These are phyloP conservation scores for Pistacia integerrima DNA, from an alignment of 345 rosid species.

Conservation along the genomic window DNA sequence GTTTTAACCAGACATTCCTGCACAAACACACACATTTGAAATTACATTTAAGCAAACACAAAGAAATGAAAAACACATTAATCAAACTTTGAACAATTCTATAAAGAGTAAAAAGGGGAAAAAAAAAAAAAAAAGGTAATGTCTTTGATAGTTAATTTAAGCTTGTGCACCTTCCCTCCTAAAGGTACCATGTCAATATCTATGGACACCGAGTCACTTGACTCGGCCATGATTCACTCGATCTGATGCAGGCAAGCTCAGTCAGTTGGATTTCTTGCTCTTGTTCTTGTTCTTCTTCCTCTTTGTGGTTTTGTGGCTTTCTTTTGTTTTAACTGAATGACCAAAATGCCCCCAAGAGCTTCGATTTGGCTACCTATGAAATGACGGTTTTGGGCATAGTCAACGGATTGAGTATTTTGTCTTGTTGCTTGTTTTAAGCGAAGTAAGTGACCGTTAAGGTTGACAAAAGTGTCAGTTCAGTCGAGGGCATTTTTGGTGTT, in stretches of 20 bases:
- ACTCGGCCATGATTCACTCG: slow-evolving; percentile 43
- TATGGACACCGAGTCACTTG: slow-evolving; percentile 52
- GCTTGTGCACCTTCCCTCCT: slow-evolving; percentile 49
- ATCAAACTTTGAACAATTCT: background rate
- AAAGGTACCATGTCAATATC: slow-evolving; percentile 46
- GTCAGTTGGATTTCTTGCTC: slow-evolving; percentile 26
- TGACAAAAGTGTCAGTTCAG: slow-evolving; percentile 21
- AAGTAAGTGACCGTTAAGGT: slow-evolving; percentile 39
- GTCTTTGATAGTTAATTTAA: background rate
- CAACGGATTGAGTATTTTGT: slow-evolving; percentile 8
- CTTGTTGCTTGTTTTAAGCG: slow-evolving; percentile 1
- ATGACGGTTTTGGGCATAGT: slow-evolving; percentile 18
- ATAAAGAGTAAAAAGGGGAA: background rate
- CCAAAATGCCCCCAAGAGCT: slow-evolving; percentile 16
- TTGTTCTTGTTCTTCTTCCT: background rate
- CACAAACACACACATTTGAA: background rate
- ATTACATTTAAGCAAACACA: background rate
- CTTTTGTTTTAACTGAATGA: background rate
- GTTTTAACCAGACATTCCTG: slow-evolving; percentile 84
- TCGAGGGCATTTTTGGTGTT: slow-evolving; percentile 6
- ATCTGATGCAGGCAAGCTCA: slow-evolving; percentile 23
- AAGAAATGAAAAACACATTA: background rate
- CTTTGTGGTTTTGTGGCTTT: background rate
- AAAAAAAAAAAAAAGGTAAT: background rate
- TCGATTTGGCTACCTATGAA: background rate